A percentile compares a stretch with the other conserved stretches of the same genome.
Evolutionary conservation across 2,329 filamentous ascomycete species (phyloP).

Genomic region (Talaromyces sp.): DNA sequence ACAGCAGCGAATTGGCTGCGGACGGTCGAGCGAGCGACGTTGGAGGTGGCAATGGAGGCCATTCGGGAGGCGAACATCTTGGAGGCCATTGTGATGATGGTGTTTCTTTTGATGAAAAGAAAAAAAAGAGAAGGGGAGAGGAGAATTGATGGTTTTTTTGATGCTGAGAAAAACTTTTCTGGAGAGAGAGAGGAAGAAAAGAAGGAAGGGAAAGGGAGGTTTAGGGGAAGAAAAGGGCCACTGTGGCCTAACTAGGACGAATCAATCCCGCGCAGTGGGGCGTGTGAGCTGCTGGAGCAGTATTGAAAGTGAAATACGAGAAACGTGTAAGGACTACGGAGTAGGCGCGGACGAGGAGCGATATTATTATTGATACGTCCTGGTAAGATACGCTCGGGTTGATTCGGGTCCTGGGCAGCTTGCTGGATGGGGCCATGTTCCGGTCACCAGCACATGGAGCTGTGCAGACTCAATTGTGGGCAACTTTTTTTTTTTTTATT

Average conservation of each 20-base stretch:
- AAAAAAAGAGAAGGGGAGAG: constrained; percentile 15
- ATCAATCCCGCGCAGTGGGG: background rate
- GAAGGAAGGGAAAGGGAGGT: constrained; percentile 18
- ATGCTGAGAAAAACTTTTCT: constrained; percentile 13
- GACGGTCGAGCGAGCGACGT: constrained; percentile 71
- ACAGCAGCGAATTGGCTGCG: constrained; percentile 58
- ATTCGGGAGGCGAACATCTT: constrained; percentile 73
- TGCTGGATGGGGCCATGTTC: background rate
- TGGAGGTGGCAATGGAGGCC: constrained; percentile 61
- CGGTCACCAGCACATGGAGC: background rate
- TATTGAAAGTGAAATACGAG: no score
- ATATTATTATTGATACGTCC: background rate
- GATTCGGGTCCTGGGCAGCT: constrained; percentile 5
- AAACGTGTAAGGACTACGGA: no score
- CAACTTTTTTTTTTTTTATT: background rate
- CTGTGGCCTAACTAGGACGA: constrained; percentile 5
- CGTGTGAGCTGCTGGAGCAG: background rate
- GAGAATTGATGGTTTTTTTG: constrained; percentile 23
- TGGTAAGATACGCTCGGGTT: background rate
- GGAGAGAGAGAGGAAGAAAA: constrained; percentile 15
- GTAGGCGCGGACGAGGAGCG: no score
- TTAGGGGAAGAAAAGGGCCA: constrained; percentile 21
- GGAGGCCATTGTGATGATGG: constrained; percentile 66
- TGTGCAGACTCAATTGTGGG: background rate
- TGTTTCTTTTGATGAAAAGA: constrained; percentile 33